Evolutionary conservation across 2,329 filamentous ascomycete genomes (phyloP), one percentile per base, ranked within the genome.

Genomic region (Xylariales sp.): DNA sequence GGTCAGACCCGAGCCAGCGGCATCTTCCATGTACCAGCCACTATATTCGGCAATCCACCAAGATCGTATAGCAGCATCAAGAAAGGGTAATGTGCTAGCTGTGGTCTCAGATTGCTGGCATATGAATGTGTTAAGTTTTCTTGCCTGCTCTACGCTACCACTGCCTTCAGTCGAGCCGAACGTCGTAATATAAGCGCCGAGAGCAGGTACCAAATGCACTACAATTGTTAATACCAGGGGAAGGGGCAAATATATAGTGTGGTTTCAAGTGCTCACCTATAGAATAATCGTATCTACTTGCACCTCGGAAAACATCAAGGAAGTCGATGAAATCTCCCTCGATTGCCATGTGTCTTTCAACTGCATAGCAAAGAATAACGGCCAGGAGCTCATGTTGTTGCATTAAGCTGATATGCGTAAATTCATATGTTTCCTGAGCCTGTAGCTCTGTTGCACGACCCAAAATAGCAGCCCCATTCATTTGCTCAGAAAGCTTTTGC

Each of bases 31-130:
- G 77, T 94, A 97, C 84, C 93, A 93, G 2, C 93, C 93, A 72
- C 93, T 96, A 80, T 97, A 97, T 76, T 98, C 94, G 39, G 93
- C 91, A 54, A 97, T 86, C 96, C 96, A 99, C 86, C 93, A 94
- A 4, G 91, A 88, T 62, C 89, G 87, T 12, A 94, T 86, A 3
- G 93, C 91, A 53, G 94, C 93, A 74, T 94, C 91, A 12, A 98
- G 86, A 73, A 90, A 91, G 16, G 90, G 84, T 46, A 97, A 79
- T 28, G 86, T 84, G 92, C 94, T 97, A 16, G 85, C 82, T 49
- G 90, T 83, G 67, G 89, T 88, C 57, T 94, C 91, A 53, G 87
- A 83, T 18, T 87, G 86, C 45, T 87, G 85, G 71, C 91, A 89
- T 28, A 97, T 84, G 43, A 89, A 83, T 14, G 85, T 81, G 76